phyloP scores from a whole-genome alignment of 2,329 filamentous ascomycete genomes.

The Paramyrothecium roridum region DNA sequence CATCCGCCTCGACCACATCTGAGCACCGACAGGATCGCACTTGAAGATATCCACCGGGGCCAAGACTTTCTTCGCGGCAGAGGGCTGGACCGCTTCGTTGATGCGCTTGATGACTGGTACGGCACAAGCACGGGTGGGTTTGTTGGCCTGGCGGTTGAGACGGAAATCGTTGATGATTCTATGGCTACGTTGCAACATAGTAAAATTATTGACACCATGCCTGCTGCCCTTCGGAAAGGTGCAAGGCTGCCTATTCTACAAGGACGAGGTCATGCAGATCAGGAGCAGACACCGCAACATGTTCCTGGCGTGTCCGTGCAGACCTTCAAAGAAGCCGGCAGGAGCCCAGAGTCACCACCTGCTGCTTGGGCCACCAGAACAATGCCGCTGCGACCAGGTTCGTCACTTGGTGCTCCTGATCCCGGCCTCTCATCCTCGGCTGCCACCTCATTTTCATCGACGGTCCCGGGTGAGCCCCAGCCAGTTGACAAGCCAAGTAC shows the following conservation, averaged over 20 bases:
- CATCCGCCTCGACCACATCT: constrained; percentile 14
- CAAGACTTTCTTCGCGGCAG: constrained; percentile 11
- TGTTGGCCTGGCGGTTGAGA: constrained; percentile 17
- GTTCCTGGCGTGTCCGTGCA: constrained; percentile 4
- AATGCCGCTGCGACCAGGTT: too few relatives aligned
- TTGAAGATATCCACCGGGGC: constrained; percentile 11
- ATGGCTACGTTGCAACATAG: constrained; percentile 2
- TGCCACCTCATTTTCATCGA: too few relatives aligned
- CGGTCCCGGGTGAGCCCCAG: too few relatives aligned
- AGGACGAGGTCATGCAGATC: constrained; percentile 3
- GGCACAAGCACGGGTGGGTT: constrained; percentile 13
- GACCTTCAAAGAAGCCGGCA: constrained; percentile 3
- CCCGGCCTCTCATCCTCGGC: background rate
- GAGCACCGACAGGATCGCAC: constrained; percentile 15
- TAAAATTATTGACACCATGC: background rate
- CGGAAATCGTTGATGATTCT: constrained; percentile 16
- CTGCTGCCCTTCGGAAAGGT: too few relatives aligned
- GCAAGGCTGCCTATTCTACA: too few relatives aligned
- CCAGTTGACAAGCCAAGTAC: background rate
- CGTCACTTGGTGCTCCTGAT: background rate
- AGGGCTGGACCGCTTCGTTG: constrained; percentile 1
- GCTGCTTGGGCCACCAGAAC: too few relatives aligned
- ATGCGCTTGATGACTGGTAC: constrained; percentile 10
- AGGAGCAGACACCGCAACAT: constrained; percentile 6
- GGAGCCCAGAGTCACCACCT: background rate